These are phyloP conservation scores for Cyphellophora attinorum DNA, from an alignment of 2,329 filamentous ascomycete species.

Conservation along the genomic window DNA sequence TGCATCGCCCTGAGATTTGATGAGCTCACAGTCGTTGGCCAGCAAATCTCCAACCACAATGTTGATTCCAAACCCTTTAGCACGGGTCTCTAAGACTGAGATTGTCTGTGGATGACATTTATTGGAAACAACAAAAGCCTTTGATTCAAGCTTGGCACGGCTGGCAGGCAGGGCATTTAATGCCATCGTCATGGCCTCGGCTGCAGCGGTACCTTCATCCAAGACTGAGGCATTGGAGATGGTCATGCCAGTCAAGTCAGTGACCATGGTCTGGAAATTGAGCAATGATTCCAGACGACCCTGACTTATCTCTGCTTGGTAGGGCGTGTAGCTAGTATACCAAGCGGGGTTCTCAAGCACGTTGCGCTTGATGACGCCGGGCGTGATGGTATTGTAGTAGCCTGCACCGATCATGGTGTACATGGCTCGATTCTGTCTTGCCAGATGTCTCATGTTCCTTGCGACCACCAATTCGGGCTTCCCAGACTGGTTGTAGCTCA, in stretches of 20 bases:
- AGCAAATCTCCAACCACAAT: constrained; percentile 66
- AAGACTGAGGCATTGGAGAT: constrained; percentile 86
- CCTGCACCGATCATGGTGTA: constrained; percentile 73
- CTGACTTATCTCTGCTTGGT: constrained; percentile 95
- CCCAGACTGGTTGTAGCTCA: no score
- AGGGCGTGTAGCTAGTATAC: constrained; percentile 98
- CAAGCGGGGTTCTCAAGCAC: constrained; percentile 86
- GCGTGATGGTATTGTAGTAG: constrained; percentile 79
- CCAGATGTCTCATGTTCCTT: constrained; percentile 34
- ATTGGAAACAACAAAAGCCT: constrained; percentile 76
- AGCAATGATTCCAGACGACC: constrained; percentile 83
- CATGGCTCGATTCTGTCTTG: constrained; percentile 46
- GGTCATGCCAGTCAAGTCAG: constrained; percentile 74
- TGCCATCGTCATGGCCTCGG: constrained; percentile 92
- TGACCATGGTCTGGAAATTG: constrained; percentile 91
- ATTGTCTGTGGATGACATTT: constrained; percentile 78
- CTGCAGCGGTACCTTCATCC: constrained; percentile 84
- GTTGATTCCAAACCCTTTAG: constrained; percentile 82
- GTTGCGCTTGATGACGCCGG: constrained; percentile 85
- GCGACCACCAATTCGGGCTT: constrained; percentile 33
- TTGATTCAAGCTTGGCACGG: constrained; percentile 63
- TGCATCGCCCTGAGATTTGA: constrained; percentile 68
- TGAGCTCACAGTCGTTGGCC: constrained; percentile 51
- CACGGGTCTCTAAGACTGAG: constrained; percentile 72
- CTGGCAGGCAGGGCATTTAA: constrained; percentile 63